Conservation (phyloP, 78 protist genomes). For the Mantamonas sphyraenae region DNA sequence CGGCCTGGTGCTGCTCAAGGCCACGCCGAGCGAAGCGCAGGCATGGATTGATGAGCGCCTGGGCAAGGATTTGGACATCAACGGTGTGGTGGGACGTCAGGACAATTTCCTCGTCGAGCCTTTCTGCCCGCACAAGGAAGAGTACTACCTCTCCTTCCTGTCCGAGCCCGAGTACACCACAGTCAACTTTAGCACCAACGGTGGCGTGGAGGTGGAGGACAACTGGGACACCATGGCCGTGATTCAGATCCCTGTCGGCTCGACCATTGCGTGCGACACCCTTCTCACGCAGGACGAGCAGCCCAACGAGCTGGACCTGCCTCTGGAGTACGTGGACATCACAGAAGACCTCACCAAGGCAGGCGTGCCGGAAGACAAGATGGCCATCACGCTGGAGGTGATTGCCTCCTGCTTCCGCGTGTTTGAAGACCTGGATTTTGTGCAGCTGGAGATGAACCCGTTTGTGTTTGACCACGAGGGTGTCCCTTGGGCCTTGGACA, state of each 20-base stretch:
- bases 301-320: slow-evolving; percentile 12
- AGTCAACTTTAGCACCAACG: slow-evolving; percentile 54
- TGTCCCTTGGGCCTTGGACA: slow-evolving; percentile 26
- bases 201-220: slow-evolving; percentile 81
- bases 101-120: slow-evolving; percentile 54
- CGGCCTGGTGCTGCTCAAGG: slow-evolving; percentile 58
- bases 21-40: slow-evolving; percentile 45
- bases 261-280: slow-evolving; percentile 5
- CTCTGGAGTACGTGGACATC: background rate
- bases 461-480: slow-evolving; percentile 41
- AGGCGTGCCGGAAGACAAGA: background rate
- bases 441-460: slow-evolving; percentile 71
- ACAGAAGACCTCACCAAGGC: background rate
- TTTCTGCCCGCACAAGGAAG: slow-evolving; percentile 47
- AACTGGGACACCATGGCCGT: slow-evolving; percentile 27
- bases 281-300: too few species aligned
- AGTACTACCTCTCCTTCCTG: slow-evolving; percentile 67
- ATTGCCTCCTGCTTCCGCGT: background rate
- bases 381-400: background rate
- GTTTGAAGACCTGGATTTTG: slow-evolving; percentile 47
- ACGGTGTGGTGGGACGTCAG: background rate
- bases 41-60: slow-evolving; percentile 43
- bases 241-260: slow-evolving; percentile 29
- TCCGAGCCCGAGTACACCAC: slow-evolving; percentile 46
- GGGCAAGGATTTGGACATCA: slow-evolving; percentile 10